These are phyloP conservation scores for Herpotrichia juniperi DNA, from an alignment of 2,329 filamentous ascomycete genomes.

Conservation along the genomic window DNA sequence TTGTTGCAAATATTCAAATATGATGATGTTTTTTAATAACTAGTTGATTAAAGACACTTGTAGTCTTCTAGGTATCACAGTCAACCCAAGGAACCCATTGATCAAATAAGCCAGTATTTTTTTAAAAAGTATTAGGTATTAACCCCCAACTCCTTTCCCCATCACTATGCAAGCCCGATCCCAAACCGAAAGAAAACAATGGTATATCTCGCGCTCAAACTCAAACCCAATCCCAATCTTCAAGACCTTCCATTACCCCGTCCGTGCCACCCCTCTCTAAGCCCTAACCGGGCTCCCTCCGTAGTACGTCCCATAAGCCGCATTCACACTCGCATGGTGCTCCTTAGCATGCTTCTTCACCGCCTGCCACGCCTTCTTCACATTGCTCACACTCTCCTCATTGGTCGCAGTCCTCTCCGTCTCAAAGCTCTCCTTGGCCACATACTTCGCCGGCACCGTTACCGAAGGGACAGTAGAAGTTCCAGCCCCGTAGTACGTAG, in stretches of 20 bases:
- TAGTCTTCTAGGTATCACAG: no score
- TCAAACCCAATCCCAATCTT: no score
- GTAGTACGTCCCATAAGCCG: slow-evolving; percentile 20
- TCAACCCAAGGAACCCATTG: no score
- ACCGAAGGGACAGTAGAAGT: background rate
- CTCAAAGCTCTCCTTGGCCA: background rate
- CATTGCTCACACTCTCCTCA: slow-evolving; percentile 1
- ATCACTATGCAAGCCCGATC: no score
- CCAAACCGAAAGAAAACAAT: background rate
- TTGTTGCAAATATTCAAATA: no score
- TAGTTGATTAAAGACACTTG: no score
- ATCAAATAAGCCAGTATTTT: no score
- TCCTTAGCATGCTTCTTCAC: slow-evolving; percentile 26
- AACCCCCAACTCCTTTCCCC: background rate
- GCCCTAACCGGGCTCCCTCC: background rate
- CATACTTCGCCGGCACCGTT: background rate
- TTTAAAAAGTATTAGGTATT: background rate
- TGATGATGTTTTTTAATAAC: no score
- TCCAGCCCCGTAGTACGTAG: slow-evolving; percentile 13
- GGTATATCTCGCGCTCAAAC: background rate
- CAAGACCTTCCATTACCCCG: no score
- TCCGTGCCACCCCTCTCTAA: background rate
- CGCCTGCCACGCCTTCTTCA: slow-evolving; percentile 13
- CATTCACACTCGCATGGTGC: slow-evolving; percentile 26
- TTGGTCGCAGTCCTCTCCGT: background rate